Evolutionary conservation across 345 rosid species (phyloP).

Genomic region (Lagerstroemia speciosa): DNA sequence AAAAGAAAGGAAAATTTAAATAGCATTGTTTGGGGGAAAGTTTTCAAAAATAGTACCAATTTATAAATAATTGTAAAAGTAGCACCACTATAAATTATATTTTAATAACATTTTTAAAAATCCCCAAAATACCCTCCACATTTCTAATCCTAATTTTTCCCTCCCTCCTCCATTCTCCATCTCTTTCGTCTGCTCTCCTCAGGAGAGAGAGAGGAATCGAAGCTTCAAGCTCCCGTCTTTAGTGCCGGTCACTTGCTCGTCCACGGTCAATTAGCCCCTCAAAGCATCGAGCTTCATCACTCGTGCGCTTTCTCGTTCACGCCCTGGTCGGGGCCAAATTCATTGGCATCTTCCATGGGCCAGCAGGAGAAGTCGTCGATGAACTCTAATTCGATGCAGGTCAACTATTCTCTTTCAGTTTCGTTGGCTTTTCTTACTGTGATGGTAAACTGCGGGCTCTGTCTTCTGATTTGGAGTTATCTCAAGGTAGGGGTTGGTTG

Average conservation of each 20-base stretch:
- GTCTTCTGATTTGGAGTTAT: background rate
- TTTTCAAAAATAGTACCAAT: no score
- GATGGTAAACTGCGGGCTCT: constrained; percentile 2
- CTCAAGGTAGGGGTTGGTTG: constrained; percentile 2
- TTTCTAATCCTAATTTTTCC: no score
- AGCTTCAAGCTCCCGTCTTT: background rate
- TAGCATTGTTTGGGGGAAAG: no score
- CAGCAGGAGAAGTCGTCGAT: constrained; percentile 71
- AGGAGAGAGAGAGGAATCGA: background rate
- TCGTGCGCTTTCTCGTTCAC: background rate
- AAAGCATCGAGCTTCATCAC: background rate
- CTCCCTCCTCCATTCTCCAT: no score
- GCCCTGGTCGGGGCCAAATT: background rate
- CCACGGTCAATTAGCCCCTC: background rate
- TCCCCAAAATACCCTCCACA: no score
- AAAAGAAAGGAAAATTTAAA: no score
- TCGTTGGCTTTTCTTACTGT: constrained; percentile 13
- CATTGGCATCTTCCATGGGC: constrained; percentile 52
- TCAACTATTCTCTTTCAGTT: constrained; percentile 10
- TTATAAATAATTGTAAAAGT: no score
- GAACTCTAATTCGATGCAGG: constrained; percentile 84
- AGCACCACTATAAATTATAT: no score
- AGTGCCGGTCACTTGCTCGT: constrained; percentile 1
- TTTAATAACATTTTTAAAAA: no score
- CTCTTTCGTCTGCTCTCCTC: no score